Conservation (phyloP, 495 filamentous ascomycete species). For the Evernia prunastri region DNA sequence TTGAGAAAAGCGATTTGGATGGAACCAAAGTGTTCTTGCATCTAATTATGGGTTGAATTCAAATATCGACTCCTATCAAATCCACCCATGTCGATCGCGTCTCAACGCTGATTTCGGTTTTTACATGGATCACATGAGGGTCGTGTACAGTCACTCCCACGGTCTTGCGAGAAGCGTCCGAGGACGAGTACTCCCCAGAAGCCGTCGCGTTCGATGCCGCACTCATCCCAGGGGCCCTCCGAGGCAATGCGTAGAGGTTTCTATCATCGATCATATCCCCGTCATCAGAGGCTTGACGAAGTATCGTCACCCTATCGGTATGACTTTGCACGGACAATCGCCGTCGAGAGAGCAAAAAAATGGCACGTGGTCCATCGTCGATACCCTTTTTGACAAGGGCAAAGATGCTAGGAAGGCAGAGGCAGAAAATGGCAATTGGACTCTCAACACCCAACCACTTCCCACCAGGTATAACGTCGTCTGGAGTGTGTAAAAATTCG, state of each 20-base stretch:
- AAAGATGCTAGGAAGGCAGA: slow-evolving; percentile 15
- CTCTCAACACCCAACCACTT: slow-evolving; percentile 5
- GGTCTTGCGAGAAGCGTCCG: background rate
- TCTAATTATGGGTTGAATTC: background rate
- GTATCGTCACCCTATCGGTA: background rate
- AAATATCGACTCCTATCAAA: background rate
- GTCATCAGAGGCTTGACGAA: slow-evolving; percentile 1
- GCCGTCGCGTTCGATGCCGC: background rate
- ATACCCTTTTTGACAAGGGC: slow-evolving; percentile 1
- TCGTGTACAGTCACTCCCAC: background rate
- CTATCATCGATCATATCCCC: background rate
- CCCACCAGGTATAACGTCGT: background rate
- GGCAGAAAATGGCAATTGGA: slow-evolving; percentile 6
- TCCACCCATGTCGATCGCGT: background rate
- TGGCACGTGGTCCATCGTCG: background rate
- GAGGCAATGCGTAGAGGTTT: background rate
- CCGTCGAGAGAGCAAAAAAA: background rate
- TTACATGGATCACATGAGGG: background rate
- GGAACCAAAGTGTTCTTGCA: too few relatives aligned
- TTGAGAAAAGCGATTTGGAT: too few relatives aligned
- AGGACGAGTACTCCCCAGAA: background rate
- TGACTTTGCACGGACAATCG: background rate
- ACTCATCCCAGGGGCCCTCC: background rate
- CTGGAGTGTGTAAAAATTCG: background rate
- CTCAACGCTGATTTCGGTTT: background rate